These are phyloP conservation scores for Microsporum ferrugineum DNA, from an alignment of 2,329 filamentous ascomycete genomes.

Conservation along the genomic window DNA sequence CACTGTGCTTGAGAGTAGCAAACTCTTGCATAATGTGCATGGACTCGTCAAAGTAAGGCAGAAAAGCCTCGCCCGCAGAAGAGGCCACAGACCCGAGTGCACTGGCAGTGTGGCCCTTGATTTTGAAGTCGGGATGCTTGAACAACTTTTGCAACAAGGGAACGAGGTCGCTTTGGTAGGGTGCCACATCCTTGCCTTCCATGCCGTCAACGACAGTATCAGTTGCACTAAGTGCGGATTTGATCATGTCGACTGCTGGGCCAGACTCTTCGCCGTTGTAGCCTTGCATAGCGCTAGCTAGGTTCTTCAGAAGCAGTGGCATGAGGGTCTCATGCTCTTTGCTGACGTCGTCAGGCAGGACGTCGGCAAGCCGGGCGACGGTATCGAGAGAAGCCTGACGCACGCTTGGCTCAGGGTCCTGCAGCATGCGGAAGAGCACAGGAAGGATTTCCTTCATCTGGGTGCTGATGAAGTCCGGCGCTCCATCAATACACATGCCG, in stretches of 20 bases:
- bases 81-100: slow-evolving; percentile 85
- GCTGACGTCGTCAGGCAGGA: slow-evolving; percentile 80
- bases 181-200: slow-evolving; percentile 66
- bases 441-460: slow-evolving; percentile 81
- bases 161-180: slow-evolving; percentile 72
- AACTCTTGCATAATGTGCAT: slow-evolving; percentile 83
- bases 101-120: slow-evolving; percentile 80
- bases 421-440: slow-evolving; percentile 65
- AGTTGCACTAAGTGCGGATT: slow-evolving; percentile 77
- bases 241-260: slow-evolving; percentile 73
- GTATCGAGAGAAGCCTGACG: slow-evolving; percentile 78
- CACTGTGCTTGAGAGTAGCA: slow-evolving; percentile 72
- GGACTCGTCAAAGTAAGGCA: slow-evolving; percentile 81
- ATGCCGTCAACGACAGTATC: slow-evolving; percentile 82
- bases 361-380: slow-evolving; percentile 81
- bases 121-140: slow-evolving; percentile 70
- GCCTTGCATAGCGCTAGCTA: slow-evolving; percentile 64
- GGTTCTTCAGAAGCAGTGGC: slow-evolving; percentile 73
- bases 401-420: slow-evolving; percentile 74
- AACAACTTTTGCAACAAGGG: slow-evolving; percentile 76
- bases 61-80: slow-evolving; percentile 69
- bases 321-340: slow-evolving; percentile 78
- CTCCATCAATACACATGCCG: slow-evolving; percentile 89
- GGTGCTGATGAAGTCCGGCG: slow-evolving; percentile 91
- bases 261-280: slow-evolving; percentile 55